Base-by-base conservation (phyloP, 164 flowering plant genomes). In the Stephania cephalantha region DNA sequence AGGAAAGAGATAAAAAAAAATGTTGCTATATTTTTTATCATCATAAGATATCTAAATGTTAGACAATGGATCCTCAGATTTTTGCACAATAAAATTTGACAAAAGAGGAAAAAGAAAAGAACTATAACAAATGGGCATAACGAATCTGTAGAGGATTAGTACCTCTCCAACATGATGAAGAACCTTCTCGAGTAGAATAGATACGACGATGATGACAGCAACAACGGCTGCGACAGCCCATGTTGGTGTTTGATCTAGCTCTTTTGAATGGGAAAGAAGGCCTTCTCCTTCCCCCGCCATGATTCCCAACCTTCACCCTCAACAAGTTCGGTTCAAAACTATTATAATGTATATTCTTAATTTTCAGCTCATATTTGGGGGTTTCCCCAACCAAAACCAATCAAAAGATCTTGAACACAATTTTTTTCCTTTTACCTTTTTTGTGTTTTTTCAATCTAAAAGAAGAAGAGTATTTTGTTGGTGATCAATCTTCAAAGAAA, bases 211-310 rank as follows among this genome's bases (percentile, higher is more conserved):
- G 68, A 94, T 83, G 18, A 85, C 83, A 10, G 93, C 87, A 81
- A 91, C 89, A 65, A 94, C 88, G n/a, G 77, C 73, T 31, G 96
- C 90, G 6, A 94, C 98, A 2, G 98, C 96, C 97, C 98, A 94
- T 73, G 98, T 90, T 1, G 98, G 91, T 15, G 98, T 92, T 78
- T 88, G 90, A 80, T 87, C 89, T 3, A 94, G 91, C 82, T 85
- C 80, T 77, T 92, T 88, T 10, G 83, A 61, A 35, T 76, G 78
- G 29, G 55, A 82, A 44, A 73, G 42, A 35, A 35, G 42, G 18
- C 61, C 61, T 53, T 18, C 25, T 77, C 72, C 82, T 15, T 78
- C 89, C 9, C 84, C 90, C 30, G 78, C 85, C 91, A 88, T 90
- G 45, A 50, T 76, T 76, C 29, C 42, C 42, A 42, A 45, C 64